These are phyloP conservation scores for Ganoderma boninense DNA, from an alignment of 1,284 basidiomycete species.

Conservation along the genomic window DNA sequence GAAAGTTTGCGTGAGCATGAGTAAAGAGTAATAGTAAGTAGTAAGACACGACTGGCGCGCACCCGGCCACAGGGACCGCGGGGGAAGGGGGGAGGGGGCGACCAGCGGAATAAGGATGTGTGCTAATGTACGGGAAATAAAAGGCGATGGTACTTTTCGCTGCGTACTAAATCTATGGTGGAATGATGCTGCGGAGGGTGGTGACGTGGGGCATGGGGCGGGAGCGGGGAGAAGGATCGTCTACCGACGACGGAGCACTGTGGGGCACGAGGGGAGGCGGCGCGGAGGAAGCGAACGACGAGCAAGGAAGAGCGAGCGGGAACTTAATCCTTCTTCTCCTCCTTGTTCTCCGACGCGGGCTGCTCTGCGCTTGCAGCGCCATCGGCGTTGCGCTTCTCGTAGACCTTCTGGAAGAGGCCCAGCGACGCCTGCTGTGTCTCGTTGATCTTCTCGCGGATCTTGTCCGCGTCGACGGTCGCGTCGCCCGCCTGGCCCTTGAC, in stretches of 20 bases:
- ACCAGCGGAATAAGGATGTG: slow-evolving; percentile 18
- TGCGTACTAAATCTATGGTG: slow-evolving; percentile 28
- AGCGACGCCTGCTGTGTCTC: slow-evolving; percentile 98
- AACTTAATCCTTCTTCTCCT: slow-evolving; percentile 78
- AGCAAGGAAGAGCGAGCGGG: slow-evolving; percentile 27
- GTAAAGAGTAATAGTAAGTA: background rate
- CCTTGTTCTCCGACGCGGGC: slow-evolving; percentile 57
- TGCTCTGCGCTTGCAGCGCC: slow-evolving; percentile 57
- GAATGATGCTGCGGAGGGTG: slow-evolving; percentile 25
- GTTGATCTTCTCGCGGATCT: slow-evolving; percentile 92
- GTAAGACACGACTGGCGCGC: background rate
- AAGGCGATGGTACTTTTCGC: slow-evolving; percentile 40
- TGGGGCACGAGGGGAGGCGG: slow-evolving; percentile 9
- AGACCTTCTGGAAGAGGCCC: slow-evolving; percentile 98
- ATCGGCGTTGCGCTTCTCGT: slow-evolving; percentile 90
- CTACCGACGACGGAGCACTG: slow-evolving; percentile 1
- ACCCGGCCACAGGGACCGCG: background rate
- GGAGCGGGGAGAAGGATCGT: slow-evolving; percentile 11
- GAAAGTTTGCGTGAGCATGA: background rate
- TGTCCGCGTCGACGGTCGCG: slow-evolving; percentile 81
- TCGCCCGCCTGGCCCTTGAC: slow-evolving; percentile 93
- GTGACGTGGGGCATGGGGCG: slow-evolving; percentile 6
- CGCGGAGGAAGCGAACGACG: slow-evolving; percentile 1
- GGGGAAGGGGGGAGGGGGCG: no score
- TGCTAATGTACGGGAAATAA: slow-evolving; percentile 36